Base-by-base conservation (phyloP, 768 basidiomycete species). In the Naganishia vaughanmartiniae region DNA sequence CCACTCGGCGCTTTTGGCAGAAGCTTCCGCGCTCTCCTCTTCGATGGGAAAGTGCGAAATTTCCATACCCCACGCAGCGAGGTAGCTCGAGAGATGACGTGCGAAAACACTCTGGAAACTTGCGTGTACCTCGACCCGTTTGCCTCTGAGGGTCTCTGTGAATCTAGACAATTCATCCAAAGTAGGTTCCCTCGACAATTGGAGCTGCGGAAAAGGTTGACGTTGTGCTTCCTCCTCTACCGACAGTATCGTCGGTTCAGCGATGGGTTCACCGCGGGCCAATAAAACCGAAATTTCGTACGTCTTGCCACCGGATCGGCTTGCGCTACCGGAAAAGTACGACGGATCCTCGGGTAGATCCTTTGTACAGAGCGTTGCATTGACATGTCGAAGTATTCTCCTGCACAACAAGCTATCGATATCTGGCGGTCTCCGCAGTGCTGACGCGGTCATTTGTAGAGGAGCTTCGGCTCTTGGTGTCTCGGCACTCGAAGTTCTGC, bases 51-150 rank as follows among this genome's bases (percentile, higher is more conserved):
- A 84, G 82, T 93, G 92, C 65, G 87, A 88, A 53, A 97, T 89
- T 76, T 95, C 92, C 88, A 97, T 86, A 15, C 94, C 93, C 95
- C 95, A 98, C 6, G 90, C 87, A 26, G 90, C 91, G 70, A 99
- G 85, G 81, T 95, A 96, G 74, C 90, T 90, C 30, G 93, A 93
- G 42, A 99, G 84, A 80, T 96, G 92, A 65, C 90, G 90, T 0
- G 93, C 94, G 76, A 97, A 99, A 2, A 89, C 87, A 48, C 91
- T 91, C 73, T 86, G 87, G n/a, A 92, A 86, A 76, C 87, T 89
- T 9, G 95, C 92, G 77, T 94, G 90, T 31, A 99, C 82, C 0
- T 87, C 87, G 0, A 90, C 94, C 74, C 87, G 89, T 81, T 89
- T 91, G 17, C 93, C 92, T 76, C 88, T 88, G 60, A 98, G 82